A percentile compares a stretch with the other conserved stretches of the same genome.
phyloP scores from a whole-genome alignment of 2,329 filamentous ascomycete species.

The Pseudofabraea citricarpa region DNA sequence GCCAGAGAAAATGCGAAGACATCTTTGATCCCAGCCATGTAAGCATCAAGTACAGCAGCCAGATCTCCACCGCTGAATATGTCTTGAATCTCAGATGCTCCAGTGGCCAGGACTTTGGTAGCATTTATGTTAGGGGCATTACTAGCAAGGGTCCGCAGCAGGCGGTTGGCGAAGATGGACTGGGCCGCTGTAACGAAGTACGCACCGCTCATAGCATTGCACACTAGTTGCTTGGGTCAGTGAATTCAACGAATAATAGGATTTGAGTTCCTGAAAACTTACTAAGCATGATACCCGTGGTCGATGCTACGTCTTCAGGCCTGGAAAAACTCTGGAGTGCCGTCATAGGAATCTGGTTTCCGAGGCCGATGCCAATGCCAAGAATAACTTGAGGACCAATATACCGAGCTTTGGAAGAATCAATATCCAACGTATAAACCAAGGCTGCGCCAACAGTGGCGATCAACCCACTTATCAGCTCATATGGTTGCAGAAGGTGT shows the following conservation, averaged over 20 bases:
- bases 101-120: conserved; percentile 26
- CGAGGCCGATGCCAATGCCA: conserved; percentile 49
- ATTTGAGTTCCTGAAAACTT: conserved; percentile 2
- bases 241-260: neutral
- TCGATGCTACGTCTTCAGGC: conserved; percentile 30
- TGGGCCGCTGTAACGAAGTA: conserved; percentile 18
- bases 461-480: conserved; percentile 22
- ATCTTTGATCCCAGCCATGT: conserved; percentile 14
- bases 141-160: conserved; percentile 37
- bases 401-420: conserved; percentile 42
- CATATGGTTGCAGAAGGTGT: conserved; percentile 17
- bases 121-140: conserved; percentile 34
- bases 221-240: conserved; percentile 26
- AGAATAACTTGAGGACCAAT: conserved; percentile 51
- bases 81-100: conserved; percentile 35
- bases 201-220: conserved; percentile 18
- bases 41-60: conserved; percentile 10
- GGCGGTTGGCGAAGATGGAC: conserved; percentile 24
- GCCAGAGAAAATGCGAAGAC: conserved; percentile 9
- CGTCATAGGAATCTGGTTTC: conserved; percentile 37
- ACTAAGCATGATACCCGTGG: conserved; percentile 35
- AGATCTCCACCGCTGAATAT: conserved; percentile 33
- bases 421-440: conserved; percentile 44
- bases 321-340: conserved; percentile 22
- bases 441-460: conserved; percentile 41